Evolutionary conservation across 345 rosid genomes (phyloP), one percentile per base, ranked within the genome.

Genomic region (Crucihimalaya himalaica): DNA sequence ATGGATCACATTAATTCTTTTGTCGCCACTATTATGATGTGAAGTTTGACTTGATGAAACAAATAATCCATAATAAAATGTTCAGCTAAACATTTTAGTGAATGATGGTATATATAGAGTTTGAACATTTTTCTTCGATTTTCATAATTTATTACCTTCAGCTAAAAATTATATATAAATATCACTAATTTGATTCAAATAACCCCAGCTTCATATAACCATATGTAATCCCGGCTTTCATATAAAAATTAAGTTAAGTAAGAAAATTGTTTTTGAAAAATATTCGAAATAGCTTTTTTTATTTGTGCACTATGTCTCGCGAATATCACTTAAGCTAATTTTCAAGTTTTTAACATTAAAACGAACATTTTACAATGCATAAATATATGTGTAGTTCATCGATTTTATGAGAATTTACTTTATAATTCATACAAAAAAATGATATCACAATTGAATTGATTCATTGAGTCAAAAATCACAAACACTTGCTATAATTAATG

Each of bases 41-140:
- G 42, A 54, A 72, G 35, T 72, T 63, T 63, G 64, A 63, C 56
- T 43, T 31, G 23, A 28, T 51, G 28, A 19, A 72, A 72, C 11
- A 52, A 39, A 18, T 23, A 47, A 47, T 47, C 48, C 48, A n/a
- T 16, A 46, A 20, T 20, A 58, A 28, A 19, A 29, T 31, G 6
- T 19, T 8, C 7, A 3, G 11, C 55, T 68, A 35, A 52, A 11
- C 5, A 20, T 57, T 32, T 34, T 18, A 31, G 1, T 50, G 25
- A 35, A 21, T 21, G 48, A 37, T 51, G 31, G 18, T 51, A 51
- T 37, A 53, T 14, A 27, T 35, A 5, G 31, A 7, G 21, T 18
- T 15, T 9, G 35, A n/a, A 35, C 15, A 15, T 15, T 64, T 66
- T 21, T 23, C 13, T 8, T 35, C 20, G 15, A 34, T 15, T 51